phyloP scores from a whole-genome alignment of 768 basidiomycete genomes.

The Russula olivacea region DNA sequence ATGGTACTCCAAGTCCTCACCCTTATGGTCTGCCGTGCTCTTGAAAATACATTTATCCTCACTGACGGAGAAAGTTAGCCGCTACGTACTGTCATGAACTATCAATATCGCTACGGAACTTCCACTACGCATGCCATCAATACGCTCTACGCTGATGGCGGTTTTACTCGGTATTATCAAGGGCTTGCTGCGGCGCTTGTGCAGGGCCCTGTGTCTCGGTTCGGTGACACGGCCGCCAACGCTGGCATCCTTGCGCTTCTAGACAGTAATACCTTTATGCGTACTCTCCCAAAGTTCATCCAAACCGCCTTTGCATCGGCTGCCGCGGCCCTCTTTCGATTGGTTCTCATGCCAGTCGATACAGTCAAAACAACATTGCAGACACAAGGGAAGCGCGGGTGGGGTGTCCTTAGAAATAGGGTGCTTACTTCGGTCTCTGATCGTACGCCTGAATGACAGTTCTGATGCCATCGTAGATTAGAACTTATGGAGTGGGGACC shows the following conservation, averaged over 20 bases:
- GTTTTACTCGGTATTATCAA: slow-evolving; percentile 80
- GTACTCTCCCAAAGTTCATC: slow-evolving; percentile 50
- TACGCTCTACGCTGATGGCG: slow-evolving; percentile 73
- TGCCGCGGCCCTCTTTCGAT: slow-evolving; percentile 79
- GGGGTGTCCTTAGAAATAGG: slow-evolving; percentile 58
- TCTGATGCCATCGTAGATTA: slow-evolving; percentile 42
- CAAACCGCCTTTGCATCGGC: slow-evolving; percentile 78
- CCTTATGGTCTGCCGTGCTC: slow-evolving; percentile 51
- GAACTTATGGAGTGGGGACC: slow-evolving; percentile 65
- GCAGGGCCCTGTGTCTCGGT: slow-evolving; percentile 78
- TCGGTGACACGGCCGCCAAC: slow-evolving; percentile 95
- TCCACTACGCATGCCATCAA: slow-evolving; percentile 55
- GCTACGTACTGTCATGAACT: slow-evolving; percentile 97
- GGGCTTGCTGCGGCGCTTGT: slow-evolving; percentile 81
- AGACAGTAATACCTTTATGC: slow-evolving; percentile 67
- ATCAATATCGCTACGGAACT: slow-evolving; percentile 87
- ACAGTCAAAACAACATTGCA: slow-evolving; percentile 95
- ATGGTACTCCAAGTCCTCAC: slow-evolving; percentile 93
- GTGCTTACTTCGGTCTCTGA: slow-evolving; percentile 34
- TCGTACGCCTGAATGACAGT: background rate
- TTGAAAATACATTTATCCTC: slow-evolving; percentile 15
- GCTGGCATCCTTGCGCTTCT: slow-evolving; percentile 85
- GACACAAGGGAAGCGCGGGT: slow-evolving; percentile 72
- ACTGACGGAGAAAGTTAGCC: slow-evolving; percentile 42
- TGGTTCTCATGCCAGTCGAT: slow-evolving; percentile 89